A percentile compares a stretch with the other conserved stretches of the same genome.
These are phyloP conservation scores for Adansonia madagascariensis DNA, from an alignment of 441 rosid genomes.

Conservation along the genomic window DNA sequence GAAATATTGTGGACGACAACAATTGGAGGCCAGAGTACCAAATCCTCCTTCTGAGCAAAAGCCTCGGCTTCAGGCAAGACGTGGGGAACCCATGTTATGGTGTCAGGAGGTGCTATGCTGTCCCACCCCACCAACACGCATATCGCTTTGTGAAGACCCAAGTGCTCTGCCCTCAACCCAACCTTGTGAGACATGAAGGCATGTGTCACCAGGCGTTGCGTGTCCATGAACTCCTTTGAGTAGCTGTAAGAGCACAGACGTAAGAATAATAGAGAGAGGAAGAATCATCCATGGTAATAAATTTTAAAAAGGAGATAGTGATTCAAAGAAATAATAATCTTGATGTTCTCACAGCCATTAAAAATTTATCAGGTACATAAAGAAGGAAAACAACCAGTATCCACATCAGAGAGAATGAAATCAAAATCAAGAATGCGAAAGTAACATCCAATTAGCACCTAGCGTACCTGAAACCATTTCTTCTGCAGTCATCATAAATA, in stretches of 20 bases:
- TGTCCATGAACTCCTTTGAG: constrained; percentile 62
- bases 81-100: constrained; percentile 54
- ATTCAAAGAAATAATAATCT: constrained; percentile 4
- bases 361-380: constrained; percentile 1
- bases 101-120: constrained; percentile 43
- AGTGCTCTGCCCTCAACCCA: constrained; percentile 60
- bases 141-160: constrained; percentile 68
- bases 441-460: background rate
- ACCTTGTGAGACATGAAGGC: constrained; percentile 58
- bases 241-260: constrained; percentile 42
- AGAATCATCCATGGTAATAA: background rate
- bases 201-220: constrained; percentile 58
- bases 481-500: background rate
- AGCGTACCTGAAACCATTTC: background rate
- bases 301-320: background rate
- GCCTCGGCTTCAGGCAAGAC: constrained; percentile 52
- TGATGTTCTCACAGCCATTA: constrained; percentile 2
- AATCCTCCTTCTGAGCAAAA: constrained; percentile 56
- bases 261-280: constrained; percentile 21
- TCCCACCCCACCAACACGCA: constrained; percentile 74
- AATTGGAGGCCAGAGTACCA: constrained; percentile 74
- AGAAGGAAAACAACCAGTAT: constrained; percentile 13
- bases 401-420: background rate
- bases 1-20: constrained; percentile 59
- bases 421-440: constrained; percentile 17